Evolutionary conservation across 2,329 filamentous ascomycete genomes (phyloP), one percentile per base, ranked within the genome.

Genomic region (Paraphaeosphaeria minitans): DNA sequence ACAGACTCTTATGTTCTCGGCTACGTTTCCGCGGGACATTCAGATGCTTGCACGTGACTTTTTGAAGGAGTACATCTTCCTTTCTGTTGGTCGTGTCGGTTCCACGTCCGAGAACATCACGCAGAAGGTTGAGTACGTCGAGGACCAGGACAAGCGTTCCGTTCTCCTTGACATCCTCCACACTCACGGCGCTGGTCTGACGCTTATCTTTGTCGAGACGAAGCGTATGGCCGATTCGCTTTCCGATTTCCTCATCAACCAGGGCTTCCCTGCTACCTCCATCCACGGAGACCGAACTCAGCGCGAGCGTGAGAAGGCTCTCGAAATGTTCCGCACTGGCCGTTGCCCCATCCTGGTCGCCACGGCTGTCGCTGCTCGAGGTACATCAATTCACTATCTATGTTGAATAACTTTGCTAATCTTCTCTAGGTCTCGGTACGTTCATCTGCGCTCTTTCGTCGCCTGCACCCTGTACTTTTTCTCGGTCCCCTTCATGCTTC

Each of bases 81-180:
- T 99, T 73, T 99, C 95, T 16, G 95, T 99, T 69, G 95, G 94
- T 74, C 94, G 95, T 87, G 95, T 98, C 60, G 95, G 95, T 80
- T 98, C 95, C 53, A 98, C 95, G 33, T 98, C 95, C n/a, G 94
- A 98, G 87, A 99, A 98, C 86, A 98, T 99, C 64, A 98, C 95
- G 56, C 95, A 99, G 81, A 97, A 96, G 85, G 88, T 99, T 56
- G 94, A 98, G 82, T 98, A 98, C 71, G 91, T 98, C 60, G 94
- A 98, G 82, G 95, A 98, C 71, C 82, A 87, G 63, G 95, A 99
- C 86, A 99, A 99, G 89, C 93, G 93, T 77, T 98, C 95, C 57
- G 93, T 98, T 64, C 88, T 99, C 50, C 87, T 99, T 61, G 95
- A 99, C 73, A 98, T 99, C 66, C 89, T 99, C 56, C 94, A 98